Base-by-base conservation (phyloP, 2,329 filamentous ascomycete species). In the Microdochium paspali region DNA sequence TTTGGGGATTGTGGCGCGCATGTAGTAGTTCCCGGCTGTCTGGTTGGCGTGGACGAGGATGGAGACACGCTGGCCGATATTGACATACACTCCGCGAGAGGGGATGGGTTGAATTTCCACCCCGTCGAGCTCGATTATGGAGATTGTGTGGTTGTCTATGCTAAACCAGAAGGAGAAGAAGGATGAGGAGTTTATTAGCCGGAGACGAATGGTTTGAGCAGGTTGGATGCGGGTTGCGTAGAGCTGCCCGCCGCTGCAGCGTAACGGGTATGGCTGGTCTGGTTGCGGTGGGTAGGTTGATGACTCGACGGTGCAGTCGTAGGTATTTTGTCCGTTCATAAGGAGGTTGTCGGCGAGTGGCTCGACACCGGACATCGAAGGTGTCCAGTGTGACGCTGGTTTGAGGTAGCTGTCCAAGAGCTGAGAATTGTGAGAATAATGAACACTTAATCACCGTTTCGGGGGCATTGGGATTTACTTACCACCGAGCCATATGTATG, bases 291-390 rank as follows among this genome's bases (percentile, higher is more conserved):
- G 55, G 39, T 55, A 62, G 1, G 60, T 62, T 12, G 57, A 60
- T 24, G 62, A 60, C 26, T 40, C 31, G 35, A 64, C 51, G 20
- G 49, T 43, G 58, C 66, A 70, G 51, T 65, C 52, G 46, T 62
- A 67, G 0, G 58, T 58, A 49, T 64, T 58, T 46, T 63, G 62
- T 18, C 67, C 67, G 48, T 70, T 71, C 12, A 70, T 50, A 4
- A 71, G 54, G 46, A 69, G 51, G 46, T 68, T 69, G 47, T 70
- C 67, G 1, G 66, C 57, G 0, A 67, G 60, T 1, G 67, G 68
- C 56, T 69, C 67, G 44, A 69, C 63, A 20, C 67, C 66, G 1
- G 62, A 60, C 49, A 58, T 58, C 20, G 49, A 54, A 7, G 60
- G 61, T 3, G 56, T 60, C 66, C 65, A 68, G 44, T 58, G 52